Evolutionary conservation across 257 asterid genomes (phyloP).

Genomic region (Eucommia ulmoides): DNA sequence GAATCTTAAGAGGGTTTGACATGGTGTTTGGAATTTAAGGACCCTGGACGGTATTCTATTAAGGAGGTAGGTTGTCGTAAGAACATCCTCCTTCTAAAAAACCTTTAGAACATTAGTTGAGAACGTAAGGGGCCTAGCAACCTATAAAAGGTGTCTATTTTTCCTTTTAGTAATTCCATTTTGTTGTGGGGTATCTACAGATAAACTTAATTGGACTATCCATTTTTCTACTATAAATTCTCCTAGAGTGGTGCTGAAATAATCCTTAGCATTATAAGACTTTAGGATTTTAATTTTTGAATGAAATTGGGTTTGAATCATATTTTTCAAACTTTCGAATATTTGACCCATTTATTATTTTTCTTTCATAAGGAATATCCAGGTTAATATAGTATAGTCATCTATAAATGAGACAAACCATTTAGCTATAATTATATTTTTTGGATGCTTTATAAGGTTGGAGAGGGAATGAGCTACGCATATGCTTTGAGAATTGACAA

Average conservation of each 20-base stretch:
- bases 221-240: background rate
- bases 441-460: conserved; percentile 4
- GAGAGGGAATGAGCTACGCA: background rate
- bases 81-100: conserved; percentile 5
- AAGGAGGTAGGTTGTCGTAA: conserved; percentile 6
- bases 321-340: background rate
- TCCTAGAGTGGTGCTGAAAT: background rate
- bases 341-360: background rate
- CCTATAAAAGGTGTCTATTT: background rate
- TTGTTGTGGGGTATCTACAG: background rate
- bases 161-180: background rate
- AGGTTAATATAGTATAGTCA: background rate
- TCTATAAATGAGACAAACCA: background rate
- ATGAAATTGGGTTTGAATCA: background rate
- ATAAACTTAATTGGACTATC: background rate
- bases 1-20: background rate
- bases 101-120: background rate
- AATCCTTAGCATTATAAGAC: background rate
- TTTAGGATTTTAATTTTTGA: background rate
- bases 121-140: background rate
- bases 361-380: conserved; percentile 1
- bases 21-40: conserved; percentile 1
- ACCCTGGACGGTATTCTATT: conserved; percentile 6
- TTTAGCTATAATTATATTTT: background rate
- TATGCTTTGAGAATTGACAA: conserved; percentile 4